phyloP scores from a whole-genome alignment of 202 grass and related monocot genomes.

The Dendrocalamus latiflorus region DNA sequence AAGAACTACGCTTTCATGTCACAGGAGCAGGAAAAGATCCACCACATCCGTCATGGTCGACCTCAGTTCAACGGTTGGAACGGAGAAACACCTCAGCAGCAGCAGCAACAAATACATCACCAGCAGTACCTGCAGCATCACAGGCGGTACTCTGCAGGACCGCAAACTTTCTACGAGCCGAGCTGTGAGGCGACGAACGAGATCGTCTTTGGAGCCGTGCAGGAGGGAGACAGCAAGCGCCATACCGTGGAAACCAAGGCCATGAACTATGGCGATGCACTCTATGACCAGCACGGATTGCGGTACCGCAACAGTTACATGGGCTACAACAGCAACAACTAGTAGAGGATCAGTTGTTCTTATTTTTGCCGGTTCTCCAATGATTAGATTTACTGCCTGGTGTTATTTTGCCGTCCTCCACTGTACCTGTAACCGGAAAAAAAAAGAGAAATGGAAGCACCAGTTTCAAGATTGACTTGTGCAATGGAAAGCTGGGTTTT shows the following conservation, averaged over 20 bases:
- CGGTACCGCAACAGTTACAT: slow-evolving; percentile 51
- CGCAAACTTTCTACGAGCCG: slow-evolving; percentile 73
- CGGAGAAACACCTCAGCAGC: slow-evolving; percentile 41
- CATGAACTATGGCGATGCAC: slow-evolving; percentile 46
- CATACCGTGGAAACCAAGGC: too few species aligned
- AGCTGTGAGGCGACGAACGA: slow-evolving; percentile 72
- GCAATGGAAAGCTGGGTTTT: too few species aligned
- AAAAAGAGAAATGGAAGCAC: not conserved
- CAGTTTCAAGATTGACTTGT: too few species aligned
- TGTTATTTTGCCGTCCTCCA: slow-evolving; percentile 13
- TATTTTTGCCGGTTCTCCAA: not conserved
- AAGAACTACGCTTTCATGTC: too few species aligned
- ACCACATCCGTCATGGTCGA: slow-evolving; percentile 57
- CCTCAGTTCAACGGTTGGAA: slow-evolving; percentile 43
- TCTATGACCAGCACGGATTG: slow-evolving; percentile 59
- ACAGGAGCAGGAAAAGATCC: too few species aligned
- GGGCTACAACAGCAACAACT: slow-evolving; percentile 37
- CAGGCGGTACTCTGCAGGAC: slow-evolving; percentile 57
- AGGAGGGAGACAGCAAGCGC: too few species aligned
- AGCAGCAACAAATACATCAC: slow-evolving; percentile 43
- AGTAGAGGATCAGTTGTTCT: not conserved
- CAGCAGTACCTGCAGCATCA: slow-evolving; percentile 81
- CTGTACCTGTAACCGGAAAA: slow-evolving; percentile 21
- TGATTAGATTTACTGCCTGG: slow-evolving; percentile 23
- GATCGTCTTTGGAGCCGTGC: slow-evolving; percentile 86